Percentiles rank a stretch among this genome's conserved stretches.
Evolutionary conservation across 2,329 filamentous ascomycete genomes (phyloP).

Genomic region (Tolypocladium capitatum): DNA sequence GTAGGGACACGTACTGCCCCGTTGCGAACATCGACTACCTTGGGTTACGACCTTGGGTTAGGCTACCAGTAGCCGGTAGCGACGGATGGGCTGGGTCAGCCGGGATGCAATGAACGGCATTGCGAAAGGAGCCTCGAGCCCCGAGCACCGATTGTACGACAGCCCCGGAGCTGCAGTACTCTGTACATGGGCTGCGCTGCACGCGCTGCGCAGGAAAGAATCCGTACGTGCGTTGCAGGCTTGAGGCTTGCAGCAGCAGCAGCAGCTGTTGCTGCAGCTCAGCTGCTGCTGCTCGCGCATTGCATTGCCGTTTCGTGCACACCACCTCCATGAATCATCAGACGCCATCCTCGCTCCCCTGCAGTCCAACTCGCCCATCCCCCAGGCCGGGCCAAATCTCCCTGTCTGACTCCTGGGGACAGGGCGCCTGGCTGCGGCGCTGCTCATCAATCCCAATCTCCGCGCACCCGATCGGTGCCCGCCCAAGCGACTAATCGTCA

Average conservation of each 20-base stretch:
- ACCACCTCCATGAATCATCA: not conserved
- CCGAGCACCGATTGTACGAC: not conserved
- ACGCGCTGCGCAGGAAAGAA: not conserved
- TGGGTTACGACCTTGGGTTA: too few relatives aligned
- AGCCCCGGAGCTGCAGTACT: not conserved
- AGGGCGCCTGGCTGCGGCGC: not conserved
- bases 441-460: conserved; percentile 1
- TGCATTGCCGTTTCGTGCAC: not conserved
- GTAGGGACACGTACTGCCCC: not conserved
- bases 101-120: not conserved
- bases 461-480: conserved; percentile 1
- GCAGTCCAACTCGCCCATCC: not conserved
- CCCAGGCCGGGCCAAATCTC: conserved; percentile 3
- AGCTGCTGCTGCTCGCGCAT: not conserved
- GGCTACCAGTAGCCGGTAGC: not conserved
- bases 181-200: not conserved
- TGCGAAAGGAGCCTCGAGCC: not conserved
- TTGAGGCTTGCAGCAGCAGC: not conserved
- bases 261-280: not conserved
- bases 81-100: not conserved
- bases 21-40: too few relatives aligned
- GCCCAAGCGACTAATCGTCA: conserved; percentile 1
- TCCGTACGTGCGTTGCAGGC: not conserved
- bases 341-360: not conserved
- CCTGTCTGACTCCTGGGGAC: conserved; percentile 5